Percentiles rank a stretch among this genome's conserved stretches.
Evolutionary conservation across 1,284 basidiomycete genomes (phyloP).

Genomic region (Xerocomus nothofagi): DNA sequence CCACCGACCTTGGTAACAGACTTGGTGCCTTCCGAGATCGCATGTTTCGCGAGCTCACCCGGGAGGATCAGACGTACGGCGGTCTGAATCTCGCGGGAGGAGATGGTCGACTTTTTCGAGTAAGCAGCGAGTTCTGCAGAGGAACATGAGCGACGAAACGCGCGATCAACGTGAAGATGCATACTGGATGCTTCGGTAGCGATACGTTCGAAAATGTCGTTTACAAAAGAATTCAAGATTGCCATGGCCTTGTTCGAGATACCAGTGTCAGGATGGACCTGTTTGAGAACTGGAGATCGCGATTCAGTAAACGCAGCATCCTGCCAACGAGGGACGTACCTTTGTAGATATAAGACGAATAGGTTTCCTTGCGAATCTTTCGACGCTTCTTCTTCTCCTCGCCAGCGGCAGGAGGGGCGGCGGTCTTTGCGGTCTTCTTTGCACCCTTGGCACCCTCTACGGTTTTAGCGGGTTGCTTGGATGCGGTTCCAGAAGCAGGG

Average conservation of each 20-base stretch:
- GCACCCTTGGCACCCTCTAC: constrained; percentile 73
- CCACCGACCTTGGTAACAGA: constrained; percentile 41
- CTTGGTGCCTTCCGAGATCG: constrained; percentile 80
- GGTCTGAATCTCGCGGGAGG: constrained; percentile 75
- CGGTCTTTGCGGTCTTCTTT: constrained; percentile 81
- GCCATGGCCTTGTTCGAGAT: constrained; percentile 83
- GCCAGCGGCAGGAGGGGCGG: constrained; percentile 54
- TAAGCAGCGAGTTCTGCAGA: constrained; percentile 66
- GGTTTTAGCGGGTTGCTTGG: constrained; percentile 77
- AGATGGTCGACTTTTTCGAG: constrained; percentile 79
- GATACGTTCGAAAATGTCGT: constrained; percentile 77
- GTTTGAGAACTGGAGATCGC: constrained; percentile 51
- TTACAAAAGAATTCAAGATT: constrained; percentile 75
- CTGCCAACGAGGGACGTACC: constrained; percentile 41
- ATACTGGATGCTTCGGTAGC: constrained; percentile 70
- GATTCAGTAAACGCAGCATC: background rate
- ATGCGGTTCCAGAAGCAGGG: constrained; percentile 71
- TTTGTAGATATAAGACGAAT: constrained; percentile 95
- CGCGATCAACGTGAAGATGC: background rate
- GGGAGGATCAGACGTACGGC: constrained; percentile 80
- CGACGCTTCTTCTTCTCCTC: constrained; percentile 86
- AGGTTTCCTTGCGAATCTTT: constrained; percentile 87
- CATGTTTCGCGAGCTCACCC: constrained; percentile 64
- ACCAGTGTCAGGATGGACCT: constrained; percentile 81
- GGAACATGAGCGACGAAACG: background rate